These are phyloP conservation scores for Martensiomyces pterosporus DNA, from an alignment of 192 early-diverging fungal species.

Conservation along the genomic window DNA sequence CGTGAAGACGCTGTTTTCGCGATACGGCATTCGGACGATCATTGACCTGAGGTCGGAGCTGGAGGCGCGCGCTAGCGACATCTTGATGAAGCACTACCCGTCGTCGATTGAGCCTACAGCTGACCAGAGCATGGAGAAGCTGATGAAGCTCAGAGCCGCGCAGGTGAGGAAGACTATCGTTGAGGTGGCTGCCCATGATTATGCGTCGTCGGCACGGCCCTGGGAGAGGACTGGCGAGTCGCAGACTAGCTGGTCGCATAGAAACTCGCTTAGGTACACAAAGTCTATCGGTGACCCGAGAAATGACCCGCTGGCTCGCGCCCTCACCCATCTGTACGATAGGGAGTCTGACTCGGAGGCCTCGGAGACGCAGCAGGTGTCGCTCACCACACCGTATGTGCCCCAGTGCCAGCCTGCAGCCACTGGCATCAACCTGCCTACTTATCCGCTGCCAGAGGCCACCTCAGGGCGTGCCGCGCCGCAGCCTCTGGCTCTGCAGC, in stretches of 20 bases:
- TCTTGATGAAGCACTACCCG: slow-evolving; percentile 42
- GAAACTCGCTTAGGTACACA: slow-evolving; percentile 43
- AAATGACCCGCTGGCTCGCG: slow-evolving; percentile 37
- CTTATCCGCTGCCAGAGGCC: no score
- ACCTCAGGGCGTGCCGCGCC: no score
- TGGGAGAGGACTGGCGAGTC: slow-evolving; percentile 48
- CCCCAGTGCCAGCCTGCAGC: slow-evolving; percentile 9
- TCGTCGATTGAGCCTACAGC: slow-evolving; percentile 42
- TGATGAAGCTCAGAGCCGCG: slow-evolving; percentile 20
- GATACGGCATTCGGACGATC: slow-evolving; percentile 51
- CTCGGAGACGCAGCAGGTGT: slow-evolving; percentile 20
- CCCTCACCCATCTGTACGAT: slow-evolving; percentile 39
- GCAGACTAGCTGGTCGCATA: slow-evolving; percentile 32
- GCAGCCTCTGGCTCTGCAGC: no score
- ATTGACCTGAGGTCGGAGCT: slow-evolving; percentile 50
- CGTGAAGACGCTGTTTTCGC: slow-evolving; percentile 40
- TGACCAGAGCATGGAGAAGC: slow-evolving; percentile 39
- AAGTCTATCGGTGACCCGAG: slow-evolving; percentile 30
- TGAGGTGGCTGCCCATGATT: slow-evolving; percentile 46
- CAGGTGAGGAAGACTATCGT: slow-evolving; percentile 45
- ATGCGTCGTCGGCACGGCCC: slow-evolving; percentile 38
- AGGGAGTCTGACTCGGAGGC: slow-evolving; percentile 14
- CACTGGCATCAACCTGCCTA: no score
- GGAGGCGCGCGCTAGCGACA: slow-evolving; percentile 43
- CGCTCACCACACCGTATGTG: slow-evolving; percentile 22